Evolutionary conservation across 306 rosid genomes (phyloP).

Genomic region (Ammopiptanthus mongolicus): DNA sequence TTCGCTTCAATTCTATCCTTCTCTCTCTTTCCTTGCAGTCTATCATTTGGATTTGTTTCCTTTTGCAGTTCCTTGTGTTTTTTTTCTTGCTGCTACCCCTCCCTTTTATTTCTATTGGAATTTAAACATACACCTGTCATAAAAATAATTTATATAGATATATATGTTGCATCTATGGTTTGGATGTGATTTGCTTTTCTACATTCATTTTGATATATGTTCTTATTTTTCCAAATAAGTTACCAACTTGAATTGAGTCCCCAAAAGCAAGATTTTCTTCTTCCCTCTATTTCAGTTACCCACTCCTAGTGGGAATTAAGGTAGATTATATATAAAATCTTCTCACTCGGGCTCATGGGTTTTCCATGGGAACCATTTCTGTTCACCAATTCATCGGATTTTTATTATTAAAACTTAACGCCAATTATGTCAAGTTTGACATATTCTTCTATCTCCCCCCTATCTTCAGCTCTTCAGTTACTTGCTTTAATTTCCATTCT

Average conservation of each 20-base stretch:
- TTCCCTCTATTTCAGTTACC: constrained; percentile 23
- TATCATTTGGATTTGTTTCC: constrained; percentile 16
- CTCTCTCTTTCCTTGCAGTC: neutral
- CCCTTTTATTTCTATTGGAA: neutral
- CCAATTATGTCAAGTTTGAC: constrained; percentile 1
- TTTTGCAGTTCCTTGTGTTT: neutral
- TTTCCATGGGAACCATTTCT: constrained; percentile 29
- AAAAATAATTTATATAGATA: neutral
- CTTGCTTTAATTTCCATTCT: neutral
- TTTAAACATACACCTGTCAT: neutral
- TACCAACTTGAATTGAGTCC: constrained; percentile 26
- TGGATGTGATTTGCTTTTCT: constrained; percentile 30
- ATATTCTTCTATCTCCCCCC: neutral
- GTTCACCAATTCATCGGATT: constrained; percentile 9
- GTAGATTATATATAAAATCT: constrained; percentile 22
- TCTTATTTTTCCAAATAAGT: constrained; percentile 28
- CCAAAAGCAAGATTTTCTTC: constrained; percentile 30
- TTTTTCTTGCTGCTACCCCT: neutral
- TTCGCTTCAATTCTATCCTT: constrained; percentile 5
- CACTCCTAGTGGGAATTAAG: neutral
- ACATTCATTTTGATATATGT: constrained; percentile 33
- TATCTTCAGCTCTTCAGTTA: constrained; percentile 1
- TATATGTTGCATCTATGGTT: constrained; percentile 23
- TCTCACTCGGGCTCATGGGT: constrained; percentile 30
- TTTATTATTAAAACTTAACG: neutral